These are phyloP conservation scores for Trichoderma sp. DNA, from an alignment of 2,329 filamentous ascomycete species.

Conservation along the genomic window DNA sequence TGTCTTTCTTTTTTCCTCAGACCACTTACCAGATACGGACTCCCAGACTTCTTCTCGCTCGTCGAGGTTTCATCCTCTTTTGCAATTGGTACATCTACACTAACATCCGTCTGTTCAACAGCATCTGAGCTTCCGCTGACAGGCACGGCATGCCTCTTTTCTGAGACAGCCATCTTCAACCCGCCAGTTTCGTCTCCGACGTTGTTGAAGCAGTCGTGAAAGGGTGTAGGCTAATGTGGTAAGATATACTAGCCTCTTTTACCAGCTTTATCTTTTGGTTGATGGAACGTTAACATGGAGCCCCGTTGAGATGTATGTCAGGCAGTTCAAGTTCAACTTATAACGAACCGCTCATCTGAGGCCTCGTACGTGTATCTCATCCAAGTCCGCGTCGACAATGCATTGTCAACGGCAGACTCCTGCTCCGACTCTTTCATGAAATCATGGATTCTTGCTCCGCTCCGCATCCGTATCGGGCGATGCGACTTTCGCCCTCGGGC, in stretches of 20 bases:
- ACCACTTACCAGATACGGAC: conserved; percentile 3
- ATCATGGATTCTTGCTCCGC: neutral
- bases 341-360: neutral
- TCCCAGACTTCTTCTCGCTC: neutral
- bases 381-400: neutral
- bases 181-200: neutral
- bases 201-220: neutral
- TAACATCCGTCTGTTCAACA: neutral
- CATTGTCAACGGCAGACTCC: neutral
- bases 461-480: neutral
- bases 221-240: neutral
- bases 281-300: neutral
- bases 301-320: neutral
- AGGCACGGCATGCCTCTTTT: neutral
- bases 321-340: neutral
- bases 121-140: neutral
- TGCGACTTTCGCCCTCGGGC: neutral
- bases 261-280: neutral
- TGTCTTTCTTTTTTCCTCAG: neutral
- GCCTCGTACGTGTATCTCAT: neutral
- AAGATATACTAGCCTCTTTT: neutral
- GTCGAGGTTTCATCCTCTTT: neutral
- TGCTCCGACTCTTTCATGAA: neutral
- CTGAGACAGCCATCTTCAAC: neutral
- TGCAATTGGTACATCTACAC: neutral